Evolutionary conservation across 2,329 filamentous ascomycete species (phyloP).

Genomic region (Clarireedia hainanense): DNA sequence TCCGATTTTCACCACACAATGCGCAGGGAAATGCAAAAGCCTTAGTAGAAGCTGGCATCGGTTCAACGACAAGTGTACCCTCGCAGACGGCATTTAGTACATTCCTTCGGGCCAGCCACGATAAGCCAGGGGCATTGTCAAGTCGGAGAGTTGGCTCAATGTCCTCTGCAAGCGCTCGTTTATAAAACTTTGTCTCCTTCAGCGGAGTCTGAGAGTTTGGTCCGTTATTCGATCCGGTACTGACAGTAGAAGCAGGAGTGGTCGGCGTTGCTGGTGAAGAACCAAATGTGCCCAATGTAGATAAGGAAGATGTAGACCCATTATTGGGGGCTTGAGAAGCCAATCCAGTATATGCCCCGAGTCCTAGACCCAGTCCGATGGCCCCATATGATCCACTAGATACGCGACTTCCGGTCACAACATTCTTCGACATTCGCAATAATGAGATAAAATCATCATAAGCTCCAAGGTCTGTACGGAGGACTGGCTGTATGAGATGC

Average conservation of each 20-base stretch:
- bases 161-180: constrained; percentile 79
- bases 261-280: constrained; percentile 52
- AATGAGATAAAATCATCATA: constrained; percentile 83
- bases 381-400: constrained; percentile 64
- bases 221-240: constrained; percentile 34
- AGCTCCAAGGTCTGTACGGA: constrained; percentile 71
- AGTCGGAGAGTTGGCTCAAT: constrained; percentile 90
- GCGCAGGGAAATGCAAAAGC: constrained; percentile 50
- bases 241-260: constrained; percentile 46
- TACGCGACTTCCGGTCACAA: constrained; percentile 50
- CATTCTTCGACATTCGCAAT: constrained; percentile 56
- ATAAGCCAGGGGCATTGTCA: constrained; percentile 82
- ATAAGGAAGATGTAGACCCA: constrained; percentile 52
- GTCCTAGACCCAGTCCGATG: constrained; percentile 37
- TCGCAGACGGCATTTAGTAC: constrained; percentile 78
- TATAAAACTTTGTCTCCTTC: constrained; percentile 92
- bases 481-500: constrained; percentile 73
- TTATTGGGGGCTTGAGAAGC: constrained; percentile 41
- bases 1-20: constrained; percentile 77
- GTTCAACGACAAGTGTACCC: constrained; percentile 83
- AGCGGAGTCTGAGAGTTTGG: constrained; percentile 49
- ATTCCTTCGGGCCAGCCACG: constrained; percentile 83
- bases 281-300: constrained; percentile 40
- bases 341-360: constrained; percentile 38
- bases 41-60: constrained; percentile 55